Evolutionary conservation across 2,329 filamentous ascomycete genomes (phyloP), one percentile per base, ranked within the genome.

Genomic region (Venturia pyrina): DNA sequence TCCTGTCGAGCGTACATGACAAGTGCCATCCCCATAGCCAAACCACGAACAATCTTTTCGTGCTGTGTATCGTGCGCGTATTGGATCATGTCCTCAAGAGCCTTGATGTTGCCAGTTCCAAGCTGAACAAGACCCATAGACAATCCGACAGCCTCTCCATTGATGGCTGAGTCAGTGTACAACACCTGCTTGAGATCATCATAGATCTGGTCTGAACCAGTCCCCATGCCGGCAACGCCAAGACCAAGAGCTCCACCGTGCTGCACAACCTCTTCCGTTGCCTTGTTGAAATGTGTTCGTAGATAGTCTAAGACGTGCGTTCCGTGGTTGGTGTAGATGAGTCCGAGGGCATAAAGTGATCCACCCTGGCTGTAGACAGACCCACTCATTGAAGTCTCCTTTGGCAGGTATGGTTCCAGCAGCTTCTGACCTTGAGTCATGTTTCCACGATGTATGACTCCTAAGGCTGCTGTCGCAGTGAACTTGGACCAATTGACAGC

Each of bases 401-500:
- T 88, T 17, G 95, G 95, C 10, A 99, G 86, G 73, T 99, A 99
- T 3, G 95, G 95, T 73, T 96, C 92, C 17, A 99, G 83, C 1
- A 99, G 84, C 79, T 96, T 96, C 73, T 92, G 87, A 1, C 93
- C 95, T 73, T 99, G 93, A 32, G 89, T 90, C 67, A 99, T 82
- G 76, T 99, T 99, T 66, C 95, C 95, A 59, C 92, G 89, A 77
- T 99, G 95, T 69, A 99, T 97, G 63, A 98, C 95, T 76, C 95
- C 95, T 6, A 99, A 82, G 8, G 95, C 95, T 66, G 95, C 95
- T 5, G 95, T 99, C 17, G 95, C 95, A 0, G 95, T 97, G 76
- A 99, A 99, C 76, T 99, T 99, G 68, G 93, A 97, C 95, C 95
- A 99, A 80, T 99, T 99, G 61, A 98, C 92, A 34, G 95, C 95